These are phyloP conservation scores for Boletales sp. DNA, from an alignment of 768 basidiomycete species.

Conservation along the genomic window DNA sequence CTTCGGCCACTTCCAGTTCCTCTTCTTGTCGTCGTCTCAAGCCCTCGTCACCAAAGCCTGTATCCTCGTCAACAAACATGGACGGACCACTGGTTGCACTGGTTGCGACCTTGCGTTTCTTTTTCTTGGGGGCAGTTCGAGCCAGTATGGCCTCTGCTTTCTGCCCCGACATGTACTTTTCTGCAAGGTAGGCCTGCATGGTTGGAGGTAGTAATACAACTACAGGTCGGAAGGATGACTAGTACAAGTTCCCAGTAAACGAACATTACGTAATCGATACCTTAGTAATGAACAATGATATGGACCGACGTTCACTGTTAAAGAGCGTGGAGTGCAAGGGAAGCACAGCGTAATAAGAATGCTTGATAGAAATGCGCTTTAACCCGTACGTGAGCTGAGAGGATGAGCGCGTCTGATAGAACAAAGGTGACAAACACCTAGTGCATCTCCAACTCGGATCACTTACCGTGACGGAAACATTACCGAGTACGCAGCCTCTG, in stretches of 20 bases:
- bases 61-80: constrained; percentile 65
- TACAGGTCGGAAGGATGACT: neutral
- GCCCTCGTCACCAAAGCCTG: constrained; percentile 54
- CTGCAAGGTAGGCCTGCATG: constrained; percentile 82
- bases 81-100: constrained; percentile 24
- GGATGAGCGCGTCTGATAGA: constrained; percentile 3
- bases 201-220: neutral
- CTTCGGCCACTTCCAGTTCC: constrained; percentile 50
- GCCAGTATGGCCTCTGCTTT: constrained; percentile 95
- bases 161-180: constrained; percentile 94
- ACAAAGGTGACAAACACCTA: neutral
- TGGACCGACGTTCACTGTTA: no score
- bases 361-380: neutral
- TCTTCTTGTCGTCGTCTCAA: constrained; percentile 52
- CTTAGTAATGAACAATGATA: no score
- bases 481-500: constrained; percentile 23
- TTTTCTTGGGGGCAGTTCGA: constrained; percentile 55
- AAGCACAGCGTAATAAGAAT: no score
- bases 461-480: constrained; percentile 24
- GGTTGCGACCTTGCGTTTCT: constrained; percentile 55
- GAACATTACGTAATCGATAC: no score
- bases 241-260: no score
- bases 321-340: no score
- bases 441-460: neutral
- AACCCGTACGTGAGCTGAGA: constrained; percentile 1